Evolutionary conservation across 2,329 filamentous ascomycete species (phyloP), one percentile per base, ranked within the genome.

Genomic region (Xylariaceae sp.): DNA sequence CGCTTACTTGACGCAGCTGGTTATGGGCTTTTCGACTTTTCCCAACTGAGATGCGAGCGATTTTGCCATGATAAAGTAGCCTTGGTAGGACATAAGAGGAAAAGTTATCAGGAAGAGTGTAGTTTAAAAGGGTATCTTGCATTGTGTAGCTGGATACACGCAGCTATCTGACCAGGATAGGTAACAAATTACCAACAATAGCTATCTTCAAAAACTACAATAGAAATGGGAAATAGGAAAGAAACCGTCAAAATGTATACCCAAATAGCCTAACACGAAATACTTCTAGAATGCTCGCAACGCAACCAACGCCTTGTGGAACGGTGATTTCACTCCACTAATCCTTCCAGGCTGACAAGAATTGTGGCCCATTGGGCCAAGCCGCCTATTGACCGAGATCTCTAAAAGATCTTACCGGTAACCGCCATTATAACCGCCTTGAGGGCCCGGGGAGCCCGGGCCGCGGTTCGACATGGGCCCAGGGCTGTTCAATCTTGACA

Each of bases 401-500:
- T 12, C 12, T 21, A 7, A 34, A 17, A 11, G 7, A 21, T 31
- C 21, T 46, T 50, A 53, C 44, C 53, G 19, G 31, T 46, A 37
- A 12, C 45, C 54, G 7, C 43, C 43, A 17, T 49, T 39, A 12
- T 53, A 44, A 14, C 40, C 44, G 28, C 54, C 53, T 17, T 57
- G 60, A 9, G 58, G 51, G 2, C 54, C 55, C 1, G 61, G 61
- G 5, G 61, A 63, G 16, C 47, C 33, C 6, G 61, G 58, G 6
- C 61, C 59, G 2, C 50, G 58, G 7, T 56, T 51, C 5, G 43
- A 14, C 58, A 53, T 49, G 6, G 61, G 58, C 1, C 58, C 58
- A 11, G 61, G 61, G 23, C 61, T 63, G 33, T 60, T 61, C 6
- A 63, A 41, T 41, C 61, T 56, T 23, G 54, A 37, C 54, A 63